These are phyloP conservation scores for Botrytis squamosa DNA, from an alignment of 2,329 filamentous ascomycete species.

Conservation along the genomic window DNA sequence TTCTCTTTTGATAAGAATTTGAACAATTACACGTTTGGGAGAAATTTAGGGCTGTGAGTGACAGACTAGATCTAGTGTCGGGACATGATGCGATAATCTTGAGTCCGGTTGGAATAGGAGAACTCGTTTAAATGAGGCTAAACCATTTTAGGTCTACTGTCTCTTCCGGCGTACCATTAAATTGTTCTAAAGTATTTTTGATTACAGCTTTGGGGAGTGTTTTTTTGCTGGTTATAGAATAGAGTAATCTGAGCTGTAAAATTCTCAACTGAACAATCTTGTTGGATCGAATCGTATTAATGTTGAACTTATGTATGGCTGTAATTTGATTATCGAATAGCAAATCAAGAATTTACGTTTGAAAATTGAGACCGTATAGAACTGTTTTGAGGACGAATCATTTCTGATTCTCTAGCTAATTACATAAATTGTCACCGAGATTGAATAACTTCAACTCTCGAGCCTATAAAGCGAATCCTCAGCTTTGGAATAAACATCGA, in stretches of 20 bases:
- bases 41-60: not conserved
- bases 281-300: not conserved
- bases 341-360: not conserved
- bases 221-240: not conserved
- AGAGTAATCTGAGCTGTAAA: not conserved
- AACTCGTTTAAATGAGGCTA: not conserved
- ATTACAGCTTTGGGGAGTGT: not conserved
- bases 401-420: fast-evolving
- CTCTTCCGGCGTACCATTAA: not conserved
- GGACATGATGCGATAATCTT: not conserved
- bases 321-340: not conserved
- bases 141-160: not conserved
- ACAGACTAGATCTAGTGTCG: not conserved
- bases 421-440: not conserved
- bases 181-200: not conserved
- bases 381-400: not conserved
- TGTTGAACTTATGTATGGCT: not conserved
- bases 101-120: not conserved
- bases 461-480: not conserved
- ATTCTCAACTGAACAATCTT: not conserved
- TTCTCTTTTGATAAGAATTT: not conserved
- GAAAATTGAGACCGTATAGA: not conserved
- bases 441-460: fast-evolving
- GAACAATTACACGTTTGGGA: too few relatives aligned
- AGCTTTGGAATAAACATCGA: not conserved